Conservation (phyloP, 352 stramenopile species). For the Phytophthora ohioensis region DNA sequence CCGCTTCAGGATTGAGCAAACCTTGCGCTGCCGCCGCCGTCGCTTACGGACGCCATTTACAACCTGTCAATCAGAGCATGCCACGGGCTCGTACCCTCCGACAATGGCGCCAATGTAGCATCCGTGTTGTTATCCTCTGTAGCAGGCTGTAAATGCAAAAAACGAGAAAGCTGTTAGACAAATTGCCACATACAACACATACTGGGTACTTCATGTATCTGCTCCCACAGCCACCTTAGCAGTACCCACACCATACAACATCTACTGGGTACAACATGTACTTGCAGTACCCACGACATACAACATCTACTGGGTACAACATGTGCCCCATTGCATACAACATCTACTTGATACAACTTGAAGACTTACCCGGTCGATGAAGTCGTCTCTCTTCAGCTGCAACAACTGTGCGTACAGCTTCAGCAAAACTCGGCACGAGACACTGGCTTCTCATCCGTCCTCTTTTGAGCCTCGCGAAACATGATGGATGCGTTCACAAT, state of each 20-base stretch:
- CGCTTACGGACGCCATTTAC: background rate
- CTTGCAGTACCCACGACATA: too few species aligned
- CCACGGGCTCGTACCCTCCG: background rate
- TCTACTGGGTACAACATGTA: too few species aligned
- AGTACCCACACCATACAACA: too few species aligned
- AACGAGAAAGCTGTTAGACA: too few species aligned
- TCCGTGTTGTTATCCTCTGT: too few species aligned
- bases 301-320: too few species aligned
- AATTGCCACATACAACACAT: too few species aligned
- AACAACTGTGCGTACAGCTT: constrained; percentile 21
- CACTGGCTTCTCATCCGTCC: background rate
- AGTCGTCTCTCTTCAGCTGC: background rate
- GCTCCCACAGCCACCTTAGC: too few species aligned
- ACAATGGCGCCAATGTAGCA: background rate
- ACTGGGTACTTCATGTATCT: too few species aligned
- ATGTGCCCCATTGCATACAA: background rate
- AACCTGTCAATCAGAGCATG: background rate
- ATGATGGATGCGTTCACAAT: constrained; percentile 28
- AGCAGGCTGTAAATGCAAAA: too few species aligned
- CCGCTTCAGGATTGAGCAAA: constrained; percentile 6
- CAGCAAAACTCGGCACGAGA: constrained; percentile 8
- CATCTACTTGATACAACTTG: background rate
- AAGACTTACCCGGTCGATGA: background rate
- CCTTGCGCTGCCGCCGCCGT: constrained; percentile 1
- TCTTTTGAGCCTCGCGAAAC: background rate